Conservation (phyloP, 2,329 filamentous ascomycete species). For the Juglanconis oblonga region DNA sequence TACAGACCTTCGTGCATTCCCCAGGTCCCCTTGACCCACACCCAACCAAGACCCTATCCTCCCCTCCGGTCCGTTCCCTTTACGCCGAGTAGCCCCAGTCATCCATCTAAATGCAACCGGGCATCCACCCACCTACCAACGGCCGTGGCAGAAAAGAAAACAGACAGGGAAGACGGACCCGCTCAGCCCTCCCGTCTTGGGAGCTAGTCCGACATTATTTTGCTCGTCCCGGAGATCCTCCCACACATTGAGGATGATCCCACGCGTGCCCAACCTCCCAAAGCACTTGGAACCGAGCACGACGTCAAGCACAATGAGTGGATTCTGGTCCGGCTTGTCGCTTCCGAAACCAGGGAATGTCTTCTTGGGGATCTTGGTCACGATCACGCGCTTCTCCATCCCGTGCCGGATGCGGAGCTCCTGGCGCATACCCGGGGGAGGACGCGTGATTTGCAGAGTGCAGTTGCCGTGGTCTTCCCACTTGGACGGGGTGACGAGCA, state of each 20-base stretch:
- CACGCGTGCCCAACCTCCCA: conserved; percentile 76
- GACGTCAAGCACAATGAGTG: conserved; percentile 72
- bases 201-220: conserved; percentile 51
- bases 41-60: background rate
- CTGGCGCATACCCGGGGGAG: conserved; percentile 60
- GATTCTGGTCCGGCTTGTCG: conserved; percentile 43
- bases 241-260: conserved; percentile 87
- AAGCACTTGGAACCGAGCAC: conserved; percentile 83
- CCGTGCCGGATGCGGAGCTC: conserved; percentile 60
- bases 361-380: conserved; percentile 68
- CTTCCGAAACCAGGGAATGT: conserved; percentile 7
- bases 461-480: conserved; percentile 93
- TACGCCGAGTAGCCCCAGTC: background rate
- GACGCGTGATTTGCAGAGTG: conserved; percentile 74
- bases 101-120: background rate
- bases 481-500: conserved; percentile 70
- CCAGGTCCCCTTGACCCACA: background rate
- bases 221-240: conserved; percentile 68
- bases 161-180: conserved; percentile 40
- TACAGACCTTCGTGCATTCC: background rate
- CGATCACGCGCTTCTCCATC: conserved; percentile 80
- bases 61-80: background rate
- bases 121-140: background rate
- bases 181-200: conserved; percentile 47
- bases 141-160: background rate